Evolutionary conservation across 1,284 basidiomycete species (phyloP).

Genomic region (Leucoagaricus sp.): DNA sequence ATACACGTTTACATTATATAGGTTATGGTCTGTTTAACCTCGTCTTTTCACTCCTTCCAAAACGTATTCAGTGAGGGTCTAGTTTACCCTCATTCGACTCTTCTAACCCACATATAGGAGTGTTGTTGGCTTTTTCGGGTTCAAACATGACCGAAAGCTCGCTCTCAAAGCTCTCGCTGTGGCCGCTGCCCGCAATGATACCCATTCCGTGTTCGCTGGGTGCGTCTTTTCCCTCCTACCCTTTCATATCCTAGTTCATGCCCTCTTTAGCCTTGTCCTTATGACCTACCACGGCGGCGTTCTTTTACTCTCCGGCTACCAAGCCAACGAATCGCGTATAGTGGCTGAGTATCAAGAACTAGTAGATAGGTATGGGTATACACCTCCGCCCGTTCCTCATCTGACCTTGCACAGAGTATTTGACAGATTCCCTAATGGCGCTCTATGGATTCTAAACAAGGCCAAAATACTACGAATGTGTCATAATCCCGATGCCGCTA

Average conservation of each 20-base stretch:
- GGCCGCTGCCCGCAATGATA: constrained; percentile 62
- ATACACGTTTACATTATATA: constrained; percentile 20
- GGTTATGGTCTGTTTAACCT: constrained; percentile 77
- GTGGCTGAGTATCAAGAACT: constrained; percentile 63
- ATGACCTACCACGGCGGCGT: constrained; percentile 80
- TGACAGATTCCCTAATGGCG: constrained; percentile 62
- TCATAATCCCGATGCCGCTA: constrained; percentile 60
- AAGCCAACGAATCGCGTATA: constrained; percentile 68
- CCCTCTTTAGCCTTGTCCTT: constrained; percentile 55
- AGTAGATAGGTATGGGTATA: constrained; percentile 51
- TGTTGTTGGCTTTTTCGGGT: background rate
- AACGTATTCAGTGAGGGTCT: constrained; percentile 57
- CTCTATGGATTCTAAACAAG: constrained; percentile 75
- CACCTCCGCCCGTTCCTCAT: background rate
- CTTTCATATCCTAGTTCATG: no score
- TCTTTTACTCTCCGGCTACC: constrained; percentile 69
- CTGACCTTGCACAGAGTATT: constrained; percentile 37
- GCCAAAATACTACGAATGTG: constrained; percentile 78
- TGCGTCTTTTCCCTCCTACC: constrained; percentile 31
- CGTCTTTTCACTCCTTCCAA: constrained; percentile 73
- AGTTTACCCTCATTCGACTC: background rate
- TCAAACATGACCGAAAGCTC: background rate
- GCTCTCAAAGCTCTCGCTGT: constrained; percentile 39
- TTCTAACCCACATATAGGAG: background rate
- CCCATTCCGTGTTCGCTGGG: constrained; percentile 76